Evolutionary conservation across 805 yeast species (phyloP).

Genomic region (Zygosaccharomyces bisporus): DNA sequence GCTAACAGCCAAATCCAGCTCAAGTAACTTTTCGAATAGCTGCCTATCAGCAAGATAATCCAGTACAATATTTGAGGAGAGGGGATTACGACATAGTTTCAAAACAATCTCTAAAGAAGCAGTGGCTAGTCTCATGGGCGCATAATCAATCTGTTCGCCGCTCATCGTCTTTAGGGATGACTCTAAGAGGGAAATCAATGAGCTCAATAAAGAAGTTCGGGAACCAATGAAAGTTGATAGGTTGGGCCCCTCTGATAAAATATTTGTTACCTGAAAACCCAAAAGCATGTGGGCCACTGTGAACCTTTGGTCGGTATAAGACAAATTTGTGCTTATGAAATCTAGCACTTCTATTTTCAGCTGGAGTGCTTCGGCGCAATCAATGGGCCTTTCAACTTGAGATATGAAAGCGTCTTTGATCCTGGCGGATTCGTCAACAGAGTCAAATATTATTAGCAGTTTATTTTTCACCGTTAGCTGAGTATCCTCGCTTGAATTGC

Average conservation of each 20-base stretch:
- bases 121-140: constrained; percentile 57
- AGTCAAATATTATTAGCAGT: constrained; percentile 64
- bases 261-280: constrained; percentile 60
- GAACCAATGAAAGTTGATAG: constrained; percentile 52
- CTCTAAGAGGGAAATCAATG: constrained; percentile 49
- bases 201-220: constrained; percentile 51
- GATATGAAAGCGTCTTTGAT: constrained; percentile 69
- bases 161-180: constrained; percentile 44
- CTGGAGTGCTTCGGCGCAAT: constrained; percentile 39
- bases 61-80: constrained; percentile 51
- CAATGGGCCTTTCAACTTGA: constrained; percentile 52
- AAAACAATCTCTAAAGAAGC: constrained; percentile 58
- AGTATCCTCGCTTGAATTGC: constrained; percentile 29
- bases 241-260: constrained; percentile 48
- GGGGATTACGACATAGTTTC: constrained; percentile 54
- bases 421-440: constrained; percentile 72
- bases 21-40: constrained; percentile 50
- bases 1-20: constrained; percentile 53
- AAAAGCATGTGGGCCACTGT: constrained; percentile 70
- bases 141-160: constrained; percentile 43
- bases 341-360: constrained; percentile 57
- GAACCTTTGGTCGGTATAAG: constrained; percentile 40
- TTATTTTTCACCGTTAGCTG: constrained; percentile 51
- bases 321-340: constrained; percentile 51
- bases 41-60: constrained; percentile 48